Percentiles rank a stretch among this genome's conserved stretches.
Evolutionary conservation across 805 yeast species (phyloP).

Genomic region (Saccharomyces jurei): DNA sequence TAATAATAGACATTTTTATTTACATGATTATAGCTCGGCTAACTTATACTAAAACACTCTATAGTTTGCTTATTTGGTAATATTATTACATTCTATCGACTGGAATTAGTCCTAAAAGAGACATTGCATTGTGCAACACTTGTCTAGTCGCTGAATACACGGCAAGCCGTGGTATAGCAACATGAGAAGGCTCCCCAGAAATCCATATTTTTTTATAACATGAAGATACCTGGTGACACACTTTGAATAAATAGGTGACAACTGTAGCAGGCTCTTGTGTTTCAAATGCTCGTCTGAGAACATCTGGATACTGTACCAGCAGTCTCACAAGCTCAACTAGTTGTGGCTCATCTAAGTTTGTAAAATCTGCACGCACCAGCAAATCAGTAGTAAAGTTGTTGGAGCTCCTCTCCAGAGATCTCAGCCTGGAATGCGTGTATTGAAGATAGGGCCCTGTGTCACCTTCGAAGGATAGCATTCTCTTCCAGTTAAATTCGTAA

Average conservation of each 20-base stretch:
- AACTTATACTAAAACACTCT: not conserved
- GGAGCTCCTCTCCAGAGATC: constrained; percentile 88
- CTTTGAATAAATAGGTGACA: constrained; percentile 85
- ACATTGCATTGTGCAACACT: constrained; percentile 84
- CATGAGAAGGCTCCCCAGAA: constrained; percentile 82
- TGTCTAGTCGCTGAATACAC: constrained; percentile 84
- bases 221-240: constrained; percentile 91
- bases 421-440: constrained; percentile 94
- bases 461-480: constrained; percentile 97
- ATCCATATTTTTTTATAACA: constrained; percentile 95
- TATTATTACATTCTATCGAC: constrained; percentile 83
- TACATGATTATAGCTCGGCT: not conserved
- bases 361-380: constrained; percentile 44
- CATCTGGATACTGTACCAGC: constrained; percentile 87
- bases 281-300: constrained; percentile 69
- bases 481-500: constrained; percentile 94
- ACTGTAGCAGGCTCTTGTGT: constrained; percentile 88
- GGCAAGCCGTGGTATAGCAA: constrained; percentile 87
- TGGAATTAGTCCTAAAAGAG: constrained; percentile 87
- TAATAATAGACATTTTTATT: not conserved
- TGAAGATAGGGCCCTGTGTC: constrained; percentile 98
- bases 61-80: not conserved
- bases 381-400: constrained; percentile 37
- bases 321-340: constrained; percentile 68
- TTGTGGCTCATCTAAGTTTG: constrained; percentile 59